A percentile compares a stretch with the other conserved stretches of the same genome.
phyloP scores from a whole-genome alignment of 768 basidiomycete genomes.

The Xerocomus brunneocitrinus region DNA sequence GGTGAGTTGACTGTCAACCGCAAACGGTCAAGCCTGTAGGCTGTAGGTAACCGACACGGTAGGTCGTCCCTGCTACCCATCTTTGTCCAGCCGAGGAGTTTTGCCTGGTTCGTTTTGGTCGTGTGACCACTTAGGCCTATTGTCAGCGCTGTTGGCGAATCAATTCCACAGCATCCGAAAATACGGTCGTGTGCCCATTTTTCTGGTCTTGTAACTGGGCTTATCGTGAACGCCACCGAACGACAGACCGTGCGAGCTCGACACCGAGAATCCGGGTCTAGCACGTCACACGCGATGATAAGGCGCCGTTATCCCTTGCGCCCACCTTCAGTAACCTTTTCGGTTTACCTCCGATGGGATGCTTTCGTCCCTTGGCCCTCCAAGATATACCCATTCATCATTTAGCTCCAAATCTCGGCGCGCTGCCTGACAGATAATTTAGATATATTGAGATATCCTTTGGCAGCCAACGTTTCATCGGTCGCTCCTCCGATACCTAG shows the following conservation, averaged over 20 bases:
- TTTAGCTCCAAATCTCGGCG: not conserved
- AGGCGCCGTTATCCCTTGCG: not conserved
- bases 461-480: not conserved
- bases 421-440: not conserved
- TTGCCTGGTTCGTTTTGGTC: not conserved
- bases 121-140: not conserved
- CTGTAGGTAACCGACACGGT: not conserved
- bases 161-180: not conserved
- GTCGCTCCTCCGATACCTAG: not conserved
- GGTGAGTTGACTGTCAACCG: not conserved
- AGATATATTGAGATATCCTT: not conserved
- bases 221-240: not conserved
- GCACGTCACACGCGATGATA: not conserved
- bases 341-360: not conserved
- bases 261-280: not conserved
- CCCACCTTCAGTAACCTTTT: not conserved
- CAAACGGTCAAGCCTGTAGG: not conserved
- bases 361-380: not conserved
- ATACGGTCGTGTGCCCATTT: not conserved
- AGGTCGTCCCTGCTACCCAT: not conserved
- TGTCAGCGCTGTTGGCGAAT: not conserved
- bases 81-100: not conserved
- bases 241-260: not conserved
- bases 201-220: not conserved
- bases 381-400: not conserved